Evolutionary conservation across 1,139 yeast species (phyloP), one percentile per base, ranked within the genome.

Genomic region (Taiozyma sp.): DNA sequence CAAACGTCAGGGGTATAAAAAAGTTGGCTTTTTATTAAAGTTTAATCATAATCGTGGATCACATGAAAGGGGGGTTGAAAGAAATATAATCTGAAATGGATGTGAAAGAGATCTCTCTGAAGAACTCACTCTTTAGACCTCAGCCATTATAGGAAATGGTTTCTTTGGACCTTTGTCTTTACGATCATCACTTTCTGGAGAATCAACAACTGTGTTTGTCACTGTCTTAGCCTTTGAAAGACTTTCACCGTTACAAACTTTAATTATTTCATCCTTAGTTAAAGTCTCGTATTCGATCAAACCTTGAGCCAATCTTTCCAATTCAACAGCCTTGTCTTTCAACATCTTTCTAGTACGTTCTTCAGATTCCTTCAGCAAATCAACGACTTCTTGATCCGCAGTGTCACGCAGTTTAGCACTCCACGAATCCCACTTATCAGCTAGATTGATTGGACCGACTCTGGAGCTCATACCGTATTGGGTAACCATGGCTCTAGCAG

Each of bases 401-500:
- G 84, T 75, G 65, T 90, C 95, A 57, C 96, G 79, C 48, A 96
- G 80, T 57, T 83, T 81, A 13, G 92, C 88, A 1, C 97, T 89
- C 99, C 98, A 93, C 51, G 87, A 81, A 59, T 84, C 91, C 97
- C 97, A 92, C 65, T 87, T 84, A 63, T 90, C 93, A 51, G 92
- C 80, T 47, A 93, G 76, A 64, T 83, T 83, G 39, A 93, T 90
- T 8, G 99, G 99, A 1, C 99, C 99, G 56, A 93, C 89, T 53
- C 79, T 81, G 51, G 89, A 93, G 60, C 96, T 85, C 99, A 95
- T 93, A 63, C 99, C 99, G 66, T 88, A 93, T 46, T 91, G 84
- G 1, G 96, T 90, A 44, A 93, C 97, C 98, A 93, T 93, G 23
- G 96, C 96, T 63, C 97, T 79, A 2, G 99, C 99, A 50, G 91